These are phyloP conservation scores for Trapa incisa DNA, from an alignment of 345 rosid species.

Conservation along the genomic window DNA sequence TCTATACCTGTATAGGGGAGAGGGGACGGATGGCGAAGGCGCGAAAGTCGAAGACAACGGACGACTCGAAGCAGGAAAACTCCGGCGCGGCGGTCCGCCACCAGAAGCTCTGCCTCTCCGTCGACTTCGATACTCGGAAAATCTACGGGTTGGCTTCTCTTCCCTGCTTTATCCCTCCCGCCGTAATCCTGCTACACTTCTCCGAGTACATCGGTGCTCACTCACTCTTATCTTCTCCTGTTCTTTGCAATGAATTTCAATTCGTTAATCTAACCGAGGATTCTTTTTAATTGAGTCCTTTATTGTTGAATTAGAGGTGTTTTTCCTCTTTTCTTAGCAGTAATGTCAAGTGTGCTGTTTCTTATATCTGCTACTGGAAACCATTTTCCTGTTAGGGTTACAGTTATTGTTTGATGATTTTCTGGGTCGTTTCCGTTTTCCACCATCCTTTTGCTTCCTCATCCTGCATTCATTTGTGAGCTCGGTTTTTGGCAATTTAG, in stretches of 20 bases:
- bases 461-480: too few species aligned
- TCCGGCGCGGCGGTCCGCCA: constrained; percentile 74
- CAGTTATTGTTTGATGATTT: too few species aligned
- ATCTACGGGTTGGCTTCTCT: constrained; percentile 56
- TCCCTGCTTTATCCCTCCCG: not conserved
- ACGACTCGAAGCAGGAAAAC: constrained; percentile 51
- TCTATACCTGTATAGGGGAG: not conserved
- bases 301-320: constrained; percentile 1
- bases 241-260: not conserved
- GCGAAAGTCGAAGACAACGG: constrained; percentile 70
- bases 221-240: not conserved
- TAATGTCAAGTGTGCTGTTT: not conserved
- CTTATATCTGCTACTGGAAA: too few species aligned
- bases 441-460: too few species aligned
- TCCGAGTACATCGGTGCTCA: not conserved
- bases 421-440: too few species aligned
- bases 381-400: too few species aligned
- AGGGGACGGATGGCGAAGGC: constrained; percentile 58
- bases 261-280: not conserved
- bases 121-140: constrained; percentile 56
- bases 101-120: constrained; percentile 88
- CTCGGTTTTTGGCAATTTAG: too few species aligned
- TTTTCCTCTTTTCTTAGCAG: not conserved
- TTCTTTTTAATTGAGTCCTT: not conserved
- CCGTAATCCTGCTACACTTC: not conserved